Conservation (phyloP, 2,329 filamentous ascomycete genomes). For the Malbranchea zuffiana region DNA sequence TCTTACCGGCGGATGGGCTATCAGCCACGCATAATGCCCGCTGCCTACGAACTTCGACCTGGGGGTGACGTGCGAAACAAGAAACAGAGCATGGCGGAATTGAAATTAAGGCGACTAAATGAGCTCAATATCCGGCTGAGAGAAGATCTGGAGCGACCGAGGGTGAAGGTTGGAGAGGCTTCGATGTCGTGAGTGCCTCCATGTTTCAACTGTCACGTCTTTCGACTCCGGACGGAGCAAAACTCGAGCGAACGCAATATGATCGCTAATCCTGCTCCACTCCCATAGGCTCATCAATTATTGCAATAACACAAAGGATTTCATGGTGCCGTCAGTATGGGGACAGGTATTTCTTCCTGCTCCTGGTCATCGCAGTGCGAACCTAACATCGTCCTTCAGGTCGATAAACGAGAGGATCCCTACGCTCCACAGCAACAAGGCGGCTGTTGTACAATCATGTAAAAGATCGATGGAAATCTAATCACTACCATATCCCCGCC, state of each 20-base stretch:
- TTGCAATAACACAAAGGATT: conserved; percentile 95
- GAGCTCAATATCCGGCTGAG: conserved; percentile 93
- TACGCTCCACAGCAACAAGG: conserved; percentile 89
- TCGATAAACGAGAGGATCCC: conserved; percentile 93
- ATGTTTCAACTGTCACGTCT: neutral
- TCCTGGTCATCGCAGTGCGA: conserved; percentile 8
- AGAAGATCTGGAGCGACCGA: conserved; percentile 88
- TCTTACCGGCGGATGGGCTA: conserved; percentile 7
- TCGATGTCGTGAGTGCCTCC: conserved; percentile 58
- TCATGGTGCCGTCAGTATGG: conserved; percentile 98
- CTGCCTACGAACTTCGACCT: conserved; percentile 55
- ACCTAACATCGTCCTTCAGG: conserved; percentile 35
- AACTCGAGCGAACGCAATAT: conserved; percentile 1
- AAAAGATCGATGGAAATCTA: conserved; percentile 23
- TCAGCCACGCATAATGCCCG: conserved; percentile 39
- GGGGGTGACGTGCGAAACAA: conserved; percentile 67
- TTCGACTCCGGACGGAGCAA: neutral
- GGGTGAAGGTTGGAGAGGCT: conserved; percentile 91
- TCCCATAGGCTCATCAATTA: conserved; percentile 78
- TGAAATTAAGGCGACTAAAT: conserved; percentile 90
- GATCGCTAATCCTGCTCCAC: conserved; percentile 13
- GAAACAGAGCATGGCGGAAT: conserved; percentile 98
- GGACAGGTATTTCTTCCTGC: conserved; percentile 48
- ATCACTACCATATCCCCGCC: conserved; percentile 11
- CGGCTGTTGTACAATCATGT: conserved; percentile 96